A percentile compares a stretch with the other conserved stretches of the same genome.
Evolutionary conservation across 768 basidiomycete species (phyloP).

Genomic region (Collybia nuda): DNA sequence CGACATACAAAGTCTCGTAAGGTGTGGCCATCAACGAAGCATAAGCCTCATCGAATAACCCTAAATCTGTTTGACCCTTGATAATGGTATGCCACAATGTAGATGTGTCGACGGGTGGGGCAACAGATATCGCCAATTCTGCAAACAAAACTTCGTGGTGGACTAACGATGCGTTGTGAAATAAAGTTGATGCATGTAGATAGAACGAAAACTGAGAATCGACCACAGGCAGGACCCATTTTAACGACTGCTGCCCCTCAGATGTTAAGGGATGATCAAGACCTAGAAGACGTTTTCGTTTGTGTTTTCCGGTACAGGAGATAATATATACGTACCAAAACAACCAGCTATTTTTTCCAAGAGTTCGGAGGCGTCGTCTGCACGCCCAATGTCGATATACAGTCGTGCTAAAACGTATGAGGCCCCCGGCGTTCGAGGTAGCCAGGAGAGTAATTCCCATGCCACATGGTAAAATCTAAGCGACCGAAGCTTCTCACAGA

Average conservation of each 20-base stretch:
- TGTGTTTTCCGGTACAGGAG: constrained; percentile 6
- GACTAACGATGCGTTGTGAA: constrained; percentile 56
- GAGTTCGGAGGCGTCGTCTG: constrained; percentile 70
- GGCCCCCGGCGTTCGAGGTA: constrained; percentile 76
- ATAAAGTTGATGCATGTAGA: constrained; percentile 72
- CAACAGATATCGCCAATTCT: constrained; percentile 76
- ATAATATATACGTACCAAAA: constrained; percentile 58
- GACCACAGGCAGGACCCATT: constrained; percentile 57
- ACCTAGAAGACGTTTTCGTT: constrained; percentile 29
- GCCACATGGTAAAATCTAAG: constrained; percentile 64
- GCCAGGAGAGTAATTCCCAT: constrained; percentile 68
- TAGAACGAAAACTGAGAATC: constrained; percentile 75
- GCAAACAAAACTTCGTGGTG: constrained; percentile 73
- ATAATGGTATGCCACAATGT: constrained; percentile 82
- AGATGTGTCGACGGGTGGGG: constrained; percentile 53
- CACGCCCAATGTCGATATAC: constrained; percentile 61
- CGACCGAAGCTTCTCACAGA: constrained; percentile 68
- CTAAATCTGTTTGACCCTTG: constrained; percentile 71
- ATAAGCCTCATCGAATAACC: constrained; percentile 87
- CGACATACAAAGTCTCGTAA: constrained; percentile 74
- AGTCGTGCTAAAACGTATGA: constrained; percentile 72
- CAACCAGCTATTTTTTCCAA: constrained; percentile 74
- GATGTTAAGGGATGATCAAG: constrained; percentile 47
- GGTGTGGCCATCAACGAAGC: constrained; percentile 72
- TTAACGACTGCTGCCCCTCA: constrained; percentile 67